These are phyloP conservation scores for Phytophthora europaea DNA, from an alignment of 352 stramenopile species.

Conservation along the genomic window DNA sequence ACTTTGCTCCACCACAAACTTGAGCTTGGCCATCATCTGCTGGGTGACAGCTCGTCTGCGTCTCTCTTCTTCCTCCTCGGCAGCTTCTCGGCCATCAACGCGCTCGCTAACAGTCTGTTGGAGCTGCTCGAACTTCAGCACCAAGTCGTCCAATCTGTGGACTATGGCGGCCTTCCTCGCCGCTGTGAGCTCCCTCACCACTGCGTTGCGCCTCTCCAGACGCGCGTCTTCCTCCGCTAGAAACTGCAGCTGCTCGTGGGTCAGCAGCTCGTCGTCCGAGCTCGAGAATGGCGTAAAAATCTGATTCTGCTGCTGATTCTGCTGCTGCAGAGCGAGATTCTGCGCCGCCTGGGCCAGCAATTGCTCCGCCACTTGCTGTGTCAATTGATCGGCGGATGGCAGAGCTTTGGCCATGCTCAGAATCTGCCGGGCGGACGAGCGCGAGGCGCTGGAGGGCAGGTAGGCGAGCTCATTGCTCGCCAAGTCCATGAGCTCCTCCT, in stretches of 20 bases:
- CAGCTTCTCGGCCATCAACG: neutral
- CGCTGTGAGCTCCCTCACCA: slow-evolving; percentile 22
- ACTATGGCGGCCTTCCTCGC: slow-evolving; percentile 10
- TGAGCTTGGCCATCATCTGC: slow-evolving; percentile 56
- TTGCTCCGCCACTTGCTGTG: slow-evolving; percentile 24
- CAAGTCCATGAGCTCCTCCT: slow-evolving; percentile 75
- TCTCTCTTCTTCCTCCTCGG: neutral
- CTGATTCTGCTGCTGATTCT: neutral
- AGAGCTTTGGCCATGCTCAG: neutral
- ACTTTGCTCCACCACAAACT: slow-evolving; percentile 51
- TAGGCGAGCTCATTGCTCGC: slow-evolving; percentile 68
- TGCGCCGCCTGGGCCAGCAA: slow-evolving; percentile 16
- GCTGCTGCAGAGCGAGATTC: slow-evolving; percentile 14
- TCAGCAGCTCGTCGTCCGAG: slow-evolving; percentile 17
- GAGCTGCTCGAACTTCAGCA: slow-evolving; percentile 33
- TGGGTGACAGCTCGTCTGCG: slow-evolving; percentile 9
- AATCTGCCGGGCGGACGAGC: neutral
- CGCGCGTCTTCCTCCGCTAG: slow-evolving; percentile 33
- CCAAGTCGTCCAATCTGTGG: slow-evolving; percentile 19
- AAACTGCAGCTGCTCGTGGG: slow-evolving; percentile 22
- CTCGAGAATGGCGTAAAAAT: neutral
- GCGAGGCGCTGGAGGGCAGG: slow-evolving; percentile 36
- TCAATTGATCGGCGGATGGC: slow-evolving; percentile 7
- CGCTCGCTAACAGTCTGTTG: slow-evolving; percentile 7
- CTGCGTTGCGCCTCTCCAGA: slow-evolving; percentile 22